These are phyloP conservation scores for Curvularia sp. DNA, from an alignment of 2,329 filamentous ascomycete species.

Conservation along the genomic window DNA sequence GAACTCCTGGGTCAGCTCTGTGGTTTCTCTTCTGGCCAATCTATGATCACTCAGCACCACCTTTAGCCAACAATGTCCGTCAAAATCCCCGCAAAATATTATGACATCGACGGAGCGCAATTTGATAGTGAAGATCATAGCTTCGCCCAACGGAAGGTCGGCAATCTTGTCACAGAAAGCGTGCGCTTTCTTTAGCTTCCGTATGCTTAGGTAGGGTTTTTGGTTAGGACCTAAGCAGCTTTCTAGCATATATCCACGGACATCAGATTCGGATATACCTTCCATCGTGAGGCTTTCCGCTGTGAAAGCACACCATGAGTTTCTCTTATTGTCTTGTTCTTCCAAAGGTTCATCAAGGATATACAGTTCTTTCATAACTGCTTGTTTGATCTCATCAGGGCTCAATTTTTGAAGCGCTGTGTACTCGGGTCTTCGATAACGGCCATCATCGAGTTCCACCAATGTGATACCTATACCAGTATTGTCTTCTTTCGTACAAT, in stretches of 20 bases:
- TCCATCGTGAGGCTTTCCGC: not conserved
- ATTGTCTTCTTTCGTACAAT: not conserved
- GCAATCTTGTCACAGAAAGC: not conserved
- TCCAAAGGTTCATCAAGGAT: not conserved
- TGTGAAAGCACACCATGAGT: not conserved
- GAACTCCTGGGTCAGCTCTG: not conserved
- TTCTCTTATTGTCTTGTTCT: not conserved
- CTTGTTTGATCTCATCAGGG: not conserved
- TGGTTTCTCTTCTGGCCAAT: not conserved
- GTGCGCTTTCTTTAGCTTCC: too few species aligned
- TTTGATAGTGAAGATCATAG: not conserved
- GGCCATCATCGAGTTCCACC: not conserved
- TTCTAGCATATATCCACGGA: not conserved
- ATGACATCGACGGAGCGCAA: not conserved
- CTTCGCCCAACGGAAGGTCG: not conserved
- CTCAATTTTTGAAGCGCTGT: not conserved
- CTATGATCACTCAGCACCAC: not conserved
- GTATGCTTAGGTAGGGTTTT: too few species aligned
- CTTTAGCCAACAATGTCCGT: not conserved
- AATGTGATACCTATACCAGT: not conserved
- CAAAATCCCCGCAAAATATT: not conserved
- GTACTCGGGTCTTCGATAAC: not conserved
- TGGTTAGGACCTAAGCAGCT: not conserved
- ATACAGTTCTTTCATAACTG: not conserved
- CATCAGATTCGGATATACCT: not conserved